Evolutionary conservation across 805 yeast species (phyloP), one percentile per base, ranked within the genome.

Genomic region (Ogataea chonburiensis): DNA sequence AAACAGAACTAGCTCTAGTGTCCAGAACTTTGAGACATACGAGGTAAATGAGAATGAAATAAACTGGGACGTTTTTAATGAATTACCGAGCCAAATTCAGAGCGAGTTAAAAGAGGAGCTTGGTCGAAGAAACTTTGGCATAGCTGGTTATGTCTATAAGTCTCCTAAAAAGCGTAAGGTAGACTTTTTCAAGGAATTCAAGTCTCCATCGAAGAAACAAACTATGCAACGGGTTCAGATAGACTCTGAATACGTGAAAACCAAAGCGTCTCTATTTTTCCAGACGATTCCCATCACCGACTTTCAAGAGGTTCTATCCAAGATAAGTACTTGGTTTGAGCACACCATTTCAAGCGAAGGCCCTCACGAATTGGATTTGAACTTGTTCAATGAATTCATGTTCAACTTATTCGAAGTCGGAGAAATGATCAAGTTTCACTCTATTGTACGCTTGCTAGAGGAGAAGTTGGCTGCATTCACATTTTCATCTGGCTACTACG

Each of bases 41-140:
- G 45, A 28, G 12, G 23, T 38, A 12, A 18, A 28, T 4, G 42
- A 37, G 25, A 43, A 37, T 12, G 49, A 72, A n/a, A 67, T 81
- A 22, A 87, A 86, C 49, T 67, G 78, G 71, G 75, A 71, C 2
- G 85, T 83, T 2, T 75, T 86, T 50, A 64, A 71, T 9, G 73
- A 70, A 30, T 59, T 88, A 7, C 96, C 96, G 0, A 48, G 58
- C 2, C 82, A 79, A 16, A 75, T 88, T 4, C 77, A 77, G 46
- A 46, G 59, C 1, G 96, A 88, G 48, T 52, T 88, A 1, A 66
- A 62, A 42, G 54, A 56, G 3, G 86, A 82, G 43, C 52, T 81
- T 19, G 47, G 63, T 6, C 61, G 75, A 27, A 55, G 84, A 22
- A 47, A 47, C 7, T 17, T 55, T 25, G 25, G 20, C 5, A 36